phyloP scores from a whole-genome alignment of 2,329 filamentous ascomycete species.

The Alternaria novae-zelandiae region DNA sequence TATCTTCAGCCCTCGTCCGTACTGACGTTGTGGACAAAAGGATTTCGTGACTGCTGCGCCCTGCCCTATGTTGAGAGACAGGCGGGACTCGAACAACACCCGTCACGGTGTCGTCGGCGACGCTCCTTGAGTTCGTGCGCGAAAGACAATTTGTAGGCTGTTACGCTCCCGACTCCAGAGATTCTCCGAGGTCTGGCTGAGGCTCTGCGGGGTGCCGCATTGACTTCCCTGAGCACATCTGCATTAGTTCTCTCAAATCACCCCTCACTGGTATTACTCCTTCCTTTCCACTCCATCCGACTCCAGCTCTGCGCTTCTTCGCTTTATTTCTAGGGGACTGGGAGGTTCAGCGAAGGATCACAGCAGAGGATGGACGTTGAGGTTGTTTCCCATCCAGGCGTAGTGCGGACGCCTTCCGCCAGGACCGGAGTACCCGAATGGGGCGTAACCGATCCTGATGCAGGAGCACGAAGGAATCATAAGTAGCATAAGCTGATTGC shows the following conservation, averaged over 20 bases:
- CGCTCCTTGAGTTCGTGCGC: not conserved
- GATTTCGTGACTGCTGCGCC: not conserved
- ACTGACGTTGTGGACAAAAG: not conserved
- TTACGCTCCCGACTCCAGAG: not conserved
- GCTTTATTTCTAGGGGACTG: not conserved
- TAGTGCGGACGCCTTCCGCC: not conserved
- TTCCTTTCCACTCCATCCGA: not conserved
- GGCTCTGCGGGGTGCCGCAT: not conserved
- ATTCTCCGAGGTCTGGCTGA: not conserved
- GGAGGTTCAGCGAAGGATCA: not conserved
- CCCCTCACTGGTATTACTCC: not conserved
- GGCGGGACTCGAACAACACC: not conserved
- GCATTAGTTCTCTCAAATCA: not conserved
- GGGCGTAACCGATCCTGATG: not conserved
- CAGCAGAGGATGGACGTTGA: not conserved
- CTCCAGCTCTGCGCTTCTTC: not conserved
- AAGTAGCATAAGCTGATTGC: not conserved
- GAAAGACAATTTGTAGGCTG: not conserved
- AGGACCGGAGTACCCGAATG: not conserved
- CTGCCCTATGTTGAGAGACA: not conserved
- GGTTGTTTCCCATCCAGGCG: not conserved
- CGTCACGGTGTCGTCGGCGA: not conserved
- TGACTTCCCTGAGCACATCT: not conserved
- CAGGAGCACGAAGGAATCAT: not conserved
- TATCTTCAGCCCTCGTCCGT: not conserved